Evolutionary conservation across 2,329 filamentous ascomycete genomes (phyloP), one percentile per base, ranked within the genome.

Genomic region (Sporothrix globosa): DNA sequence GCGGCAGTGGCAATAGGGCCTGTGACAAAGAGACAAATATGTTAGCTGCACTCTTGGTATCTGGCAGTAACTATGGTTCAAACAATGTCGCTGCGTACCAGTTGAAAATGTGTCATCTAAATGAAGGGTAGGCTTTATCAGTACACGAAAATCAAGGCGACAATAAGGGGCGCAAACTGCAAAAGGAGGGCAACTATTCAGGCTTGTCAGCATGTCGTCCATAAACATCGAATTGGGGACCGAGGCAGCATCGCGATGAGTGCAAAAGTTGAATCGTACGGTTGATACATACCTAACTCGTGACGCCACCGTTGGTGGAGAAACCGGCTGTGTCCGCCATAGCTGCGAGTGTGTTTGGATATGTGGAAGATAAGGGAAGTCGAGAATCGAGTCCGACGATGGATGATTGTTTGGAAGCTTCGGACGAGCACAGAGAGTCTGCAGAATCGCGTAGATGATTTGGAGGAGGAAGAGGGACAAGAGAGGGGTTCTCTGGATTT

Each of bases 1-100:
- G 87, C 83, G 76, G 85, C 88, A 76, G 87, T 83, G 73, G 85
- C 87, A 74, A 89, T 82, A 50, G 87, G 86, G 73, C 86, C 87
- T 89, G 74, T n/a, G 46, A 60, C 21, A 21, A 30, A 39, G 44
- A 63, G 19, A 13, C 58, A 24, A 19, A 27, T 1, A 11, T 44
- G 69, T 70, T 52, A 70, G 69, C 41, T 60, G 21, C 52, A 6
- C 2, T 34, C 11, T 34, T 30, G 19, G 27, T 7, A 52, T 61
- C 19, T n/a, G 11, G 5, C 21, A 17, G 46, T 24, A 17, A 24
- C 13, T 14, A 24, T 17, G 9, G 2, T n/a, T 41, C 14, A 44
- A 21, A 17, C 44, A n/a, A 67, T 44, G 14, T 39, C 30, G n/a
- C 17, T 30, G 46, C 58, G 11, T 27, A 63, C 58, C 58, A 46